These are phyloP conservation scores for Cladophialophora yegresii DNA, from an alignment of 2,329 filamentous ascomycete genomes.

Conservation along the genomic window DNA sequence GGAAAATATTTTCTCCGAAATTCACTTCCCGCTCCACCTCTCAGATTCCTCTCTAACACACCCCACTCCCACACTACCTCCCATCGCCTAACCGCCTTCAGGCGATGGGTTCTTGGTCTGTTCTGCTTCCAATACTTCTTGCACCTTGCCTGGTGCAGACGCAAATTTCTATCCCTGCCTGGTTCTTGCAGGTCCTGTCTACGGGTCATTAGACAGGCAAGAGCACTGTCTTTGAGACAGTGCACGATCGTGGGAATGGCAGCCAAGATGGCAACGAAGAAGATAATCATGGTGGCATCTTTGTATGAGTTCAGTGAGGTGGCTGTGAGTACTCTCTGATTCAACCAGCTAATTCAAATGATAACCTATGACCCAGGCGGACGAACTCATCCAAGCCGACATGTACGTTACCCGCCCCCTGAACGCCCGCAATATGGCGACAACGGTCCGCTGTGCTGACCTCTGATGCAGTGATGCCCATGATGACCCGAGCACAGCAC, in stretches of 20 bases:
- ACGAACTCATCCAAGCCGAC: slow-evolving; percentile 24
- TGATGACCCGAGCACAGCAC: slow-evolving; percentile 21
- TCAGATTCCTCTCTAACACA: neutral
- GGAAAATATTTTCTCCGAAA: slow-evolving; percentile 21
- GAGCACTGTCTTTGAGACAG: neutral
- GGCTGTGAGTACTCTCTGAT: slow-evolving; percentile 18
- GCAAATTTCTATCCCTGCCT: neutral
- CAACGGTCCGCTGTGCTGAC: neutral
- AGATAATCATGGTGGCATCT: slow-evolving; percentile 27
- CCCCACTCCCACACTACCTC: neutral
- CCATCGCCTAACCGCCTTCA: neutral
- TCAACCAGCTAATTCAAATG: neutral
- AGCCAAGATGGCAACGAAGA: slow-evolving; percentile 14
- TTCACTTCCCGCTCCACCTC: neutral
- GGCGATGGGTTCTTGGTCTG: neutral
- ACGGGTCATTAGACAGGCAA: slow-evolving; percentile 5
- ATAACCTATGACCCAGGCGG: slow-evolving; percentile 12
- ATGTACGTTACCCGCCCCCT: slow-evolving; percentile 14
- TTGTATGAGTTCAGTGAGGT: slow-evolving; percentile 24
- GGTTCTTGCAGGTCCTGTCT: neutral
- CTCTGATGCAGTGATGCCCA: slow-evolving; percentile 22
- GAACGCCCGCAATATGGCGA: neutral
- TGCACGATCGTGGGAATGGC: slow-evolving; percentile 11
- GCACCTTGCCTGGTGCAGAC: neutral
- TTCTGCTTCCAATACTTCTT: neutral